phyloP scores from a whole-genome alignment of 2,329 filamentous ascomycete species.

The Trichophyton equinum region DNA sequence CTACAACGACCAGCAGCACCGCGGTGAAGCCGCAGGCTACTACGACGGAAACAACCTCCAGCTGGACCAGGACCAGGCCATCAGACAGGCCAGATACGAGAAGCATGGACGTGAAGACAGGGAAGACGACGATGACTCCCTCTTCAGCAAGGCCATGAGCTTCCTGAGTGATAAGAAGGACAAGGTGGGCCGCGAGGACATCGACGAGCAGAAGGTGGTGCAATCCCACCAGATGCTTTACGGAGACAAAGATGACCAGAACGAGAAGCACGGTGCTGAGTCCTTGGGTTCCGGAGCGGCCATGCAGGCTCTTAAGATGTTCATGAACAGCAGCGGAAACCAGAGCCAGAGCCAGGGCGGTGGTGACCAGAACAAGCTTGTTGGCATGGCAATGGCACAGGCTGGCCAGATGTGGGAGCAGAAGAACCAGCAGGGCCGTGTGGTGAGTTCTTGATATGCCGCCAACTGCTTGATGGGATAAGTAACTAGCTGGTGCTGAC shows the following conservation, averaged over 20 bases:
- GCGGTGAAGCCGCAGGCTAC: slow-evolving; percentile 4
- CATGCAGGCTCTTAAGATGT: slow-evolving; percentile 59
- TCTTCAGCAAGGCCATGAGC: slow-evolving; percentile 47
- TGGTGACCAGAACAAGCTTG: slow-evolving; percentile 61
- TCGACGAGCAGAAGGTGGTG: slow-evolving; percentile 56
- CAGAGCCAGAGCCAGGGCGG: slow-evolving; percentile 22
- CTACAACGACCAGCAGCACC: background rate
- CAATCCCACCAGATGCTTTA: slow-evolving; percentile 66
- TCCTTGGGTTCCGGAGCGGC: slow-evolving; percentile 35
- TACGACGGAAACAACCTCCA: slow-evolving; percentile 23
- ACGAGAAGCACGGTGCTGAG: slow-evolving; percentile 36
- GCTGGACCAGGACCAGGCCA: slow-evolving; percentile 41
- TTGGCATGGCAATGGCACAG: slow-evolving; percentile 78
- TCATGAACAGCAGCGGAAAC: slow-evolving; percentile 42
- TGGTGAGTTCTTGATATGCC: slow-evolving; percentile 22
- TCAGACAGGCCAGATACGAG: slow-evolving; percentile 40
- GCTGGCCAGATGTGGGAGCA: slow-evolving; percentile 64
- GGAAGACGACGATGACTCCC: slow-evolving; percentile 23
- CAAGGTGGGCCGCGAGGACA: slow-evolving; percentile 35
- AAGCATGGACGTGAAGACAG: slow-evolving; percentile 28
- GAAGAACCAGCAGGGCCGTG: slow-evolving; percentile 44
- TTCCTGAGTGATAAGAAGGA: slow-evolving; percentile 44
- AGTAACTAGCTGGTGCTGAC: background rate
- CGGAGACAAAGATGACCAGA: slow-evolving; percentile 40
- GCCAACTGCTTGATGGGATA: background rate